Base-by-base conservation (phyloP, 495 filamentous ascomycete species). In the Delitschia confertaspora region DNA sequence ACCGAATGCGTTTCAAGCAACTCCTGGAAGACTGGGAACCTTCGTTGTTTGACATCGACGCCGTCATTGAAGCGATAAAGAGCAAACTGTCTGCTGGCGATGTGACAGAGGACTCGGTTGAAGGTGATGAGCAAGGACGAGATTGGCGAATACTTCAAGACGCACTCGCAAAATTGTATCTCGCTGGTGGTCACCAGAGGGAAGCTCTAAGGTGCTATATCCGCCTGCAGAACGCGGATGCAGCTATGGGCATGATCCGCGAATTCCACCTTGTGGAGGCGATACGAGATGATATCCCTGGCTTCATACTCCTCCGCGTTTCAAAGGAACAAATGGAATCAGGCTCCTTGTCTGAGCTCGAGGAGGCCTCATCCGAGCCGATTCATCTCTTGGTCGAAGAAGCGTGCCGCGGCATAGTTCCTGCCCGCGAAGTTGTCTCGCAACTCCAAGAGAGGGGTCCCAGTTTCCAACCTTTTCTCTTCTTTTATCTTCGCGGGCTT, bases 181-280 rank as follows among this genome's bases (percentile, higher is more conserved):
- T 95, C 36, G 82, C 82, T 14, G 78, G 76, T 47, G 82, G 83
- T 1, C 81, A 84, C 32, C 79, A 82, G 38, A 71, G 78, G 44
- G 86, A 94, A 58, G 91, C 91, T 1, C 65, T 98, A 25, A 78
- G 72, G 47, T 91, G 82, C 63, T 95, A 89, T 60, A 91, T 96
- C 55, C 79, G 73, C 26, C 71, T 95, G 8, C 87, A 94, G 57
- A 85, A 96, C 69, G 91, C 84, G 1, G 88, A 95, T 47, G 78
- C 80, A 11, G 83, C 85, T 0, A 88, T 98, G 78, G 65, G 69
- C 16, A 64, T 98, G 41, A 89, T 96, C 49, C 73, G 74, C 42
- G 82, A 91, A 18, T 82, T 82, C 53, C 84, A 87, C 49, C 68
- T 98, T 18, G 76, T 94, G 4, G 86, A 89, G 42, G 79, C 85